Conservation (phyloP, 192 early-diverging fungal genomes). For the Gigaspora rosea region DNA sequence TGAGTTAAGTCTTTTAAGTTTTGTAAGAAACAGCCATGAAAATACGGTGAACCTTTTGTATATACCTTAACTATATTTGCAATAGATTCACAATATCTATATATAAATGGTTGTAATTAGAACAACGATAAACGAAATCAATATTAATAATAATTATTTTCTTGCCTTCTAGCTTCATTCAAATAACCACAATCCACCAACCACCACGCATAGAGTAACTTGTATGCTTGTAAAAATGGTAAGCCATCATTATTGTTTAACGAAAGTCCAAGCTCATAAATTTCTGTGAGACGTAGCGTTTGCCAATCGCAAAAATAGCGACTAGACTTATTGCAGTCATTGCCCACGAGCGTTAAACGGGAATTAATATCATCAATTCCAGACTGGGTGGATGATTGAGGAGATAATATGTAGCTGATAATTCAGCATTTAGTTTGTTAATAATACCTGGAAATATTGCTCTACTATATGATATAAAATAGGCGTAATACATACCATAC, state of each 20-base stretch:
- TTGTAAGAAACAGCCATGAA: constrained; percentile 71
- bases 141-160: background rate
- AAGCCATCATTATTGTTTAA: constrained; percentile 53
- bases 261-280: constrained; percentile 77
- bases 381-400: constrained; percentile 58
- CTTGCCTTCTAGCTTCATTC: constrained; percentile 62
- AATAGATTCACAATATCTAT: constrained; percentile 77
- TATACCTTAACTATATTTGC: constrained; percentile 70
- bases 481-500: constrained; percentile 64
- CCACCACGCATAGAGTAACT: constrained; percentile 78
- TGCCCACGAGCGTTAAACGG: constrained; percentile 71
- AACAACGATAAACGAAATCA: background rate
- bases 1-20: constrained; percentile 74
- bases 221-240: constrained; percentile 92
- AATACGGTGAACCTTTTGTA: constrained; percentile 78
- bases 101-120: background rate
- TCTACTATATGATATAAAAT: background rate
- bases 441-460: background rate
- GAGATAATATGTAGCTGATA: constrained; percentile 65
- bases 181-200: constrained; percentile 79
- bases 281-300: constrained; percentile 77
- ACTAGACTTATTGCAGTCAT: constrained; percentile 42
- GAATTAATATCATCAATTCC: constrained; percentile 64
- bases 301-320: constrained; percentile 50
- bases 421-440: background rate